Base-by-base conservation (phyloP, 805 yeast genomes). In the Wickerhamiella dianesei region DNA sequence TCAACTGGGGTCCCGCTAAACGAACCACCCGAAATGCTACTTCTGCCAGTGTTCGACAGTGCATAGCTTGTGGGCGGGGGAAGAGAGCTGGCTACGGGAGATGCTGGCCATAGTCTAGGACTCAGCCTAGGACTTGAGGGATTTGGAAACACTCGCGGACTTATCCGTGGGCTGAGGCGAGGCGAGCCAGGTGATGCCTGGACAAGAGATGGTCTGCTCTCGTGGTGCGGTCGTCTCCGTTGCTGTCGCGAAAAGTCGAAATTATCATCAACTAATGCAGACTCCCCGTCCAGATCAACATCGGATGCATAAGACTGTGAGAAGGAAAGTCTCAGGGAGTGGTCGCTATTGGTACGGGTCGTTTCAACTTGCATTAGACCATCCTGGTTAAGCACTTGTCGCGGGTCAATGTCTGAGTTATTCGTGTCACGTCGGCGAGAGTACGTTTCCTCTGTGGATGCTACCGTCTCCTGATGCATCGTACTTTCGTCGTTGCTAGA, bases 41-140 rank as follows among this genome's bases (percentile, higher is more conserved):
- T n/a, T 18, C 17, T 36, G 39, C 8, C 5, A 36, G 8, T 18
- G 39, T n/a, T 36, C 8, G 19, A 5, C 17, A 18, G 39, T 6
- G 39, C 39, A 36, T n/a, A 16, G 39, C 32, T 25, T 12, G 32
- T 6, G 12, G 12, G 32, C 32, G 32, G 32, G 9, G 32, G 32
- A 6, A 25, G 32, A 6, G 32, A 25, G 32, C 32, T 25, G 6
- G 32, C 6, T 4, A 51, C 45, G 2, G 53, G 50, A 16, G 51
- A 48, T 2, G 40, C 35, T 3, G 53, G 53, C 49, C 49, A 46
- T 12, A 48, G 43, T 32, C 47, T 44, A 2, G 54, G 54, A n/a
- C 39, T 36, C 39, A 36, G 6, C 8, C 39, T 6, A n/a, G 39
- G 39, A 37, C 50, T 48, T 4, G 16, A 14, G 19, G 32, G 32